Base-by-base conservation (phyloP, 345 rosid species). In the Dipteronia dyeriana region DNA sequence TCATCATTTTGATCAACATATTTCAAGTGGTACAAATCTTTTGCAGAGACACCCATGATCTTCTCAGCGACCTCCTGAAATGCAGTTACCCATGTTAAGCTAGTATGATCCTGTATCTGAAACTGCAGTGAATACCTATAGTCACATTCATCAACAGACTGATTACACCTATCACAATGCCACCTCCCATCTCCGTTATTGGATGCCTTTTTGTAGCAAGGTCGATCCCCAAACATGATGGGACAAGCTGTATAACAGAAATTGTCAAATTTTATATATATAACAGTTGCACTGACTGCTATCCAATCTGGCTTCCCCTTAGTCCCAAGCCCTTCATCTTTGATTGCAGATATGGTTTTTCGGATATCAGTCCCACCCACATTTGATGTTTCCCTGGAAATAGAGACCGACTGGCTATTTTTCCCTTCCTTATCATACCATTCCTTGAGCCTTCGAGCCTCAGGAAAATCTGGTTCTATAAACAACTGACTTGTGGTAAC, bases 171-270 rank as follows among this genome's bases (percentile, higher is more conserved):
- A 78, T 95, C 98, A 67, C 99, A 93, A 67, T 90, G 88, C 96
- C 98, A 95, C 75, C 82, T 91, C 78, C 98, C 97, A 82, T 95
- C 97, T 53, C 98, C 99, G 29, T 95, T 93, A 81, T 93, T 89
- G 12, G 93, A 88, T 13, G 93, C 98, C 75, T 95, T 95, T 85
- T 95, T 95, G 86, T 66, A 88, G 86, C 98, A 93, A 29, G 86
- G 84, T 10, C 98, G 89, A 43, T 95, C 98, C 41, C 96, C 99
- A 80, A 84, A 84, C 85, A 87, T 87, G 66, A 83, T 75, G 59
- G 99, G 99, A 84, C 99, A 93, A 67, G 96, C 98, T n/a, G 93
- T 88, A 79, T 95, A 95, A 84, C 98, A 93, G 89, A 95, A 93
- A 80, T 77, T 95, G 45, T 95, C 99, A 59, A 79, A 39, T 85